Percentiles rank a stretch among this genome's conserved stretches.
These are phyloP conservation scores for Exophiala dermatitidis DNA, from an alignment of 2,329 filamentous ascomycete species.

Conservation along the genomic window DNA sequence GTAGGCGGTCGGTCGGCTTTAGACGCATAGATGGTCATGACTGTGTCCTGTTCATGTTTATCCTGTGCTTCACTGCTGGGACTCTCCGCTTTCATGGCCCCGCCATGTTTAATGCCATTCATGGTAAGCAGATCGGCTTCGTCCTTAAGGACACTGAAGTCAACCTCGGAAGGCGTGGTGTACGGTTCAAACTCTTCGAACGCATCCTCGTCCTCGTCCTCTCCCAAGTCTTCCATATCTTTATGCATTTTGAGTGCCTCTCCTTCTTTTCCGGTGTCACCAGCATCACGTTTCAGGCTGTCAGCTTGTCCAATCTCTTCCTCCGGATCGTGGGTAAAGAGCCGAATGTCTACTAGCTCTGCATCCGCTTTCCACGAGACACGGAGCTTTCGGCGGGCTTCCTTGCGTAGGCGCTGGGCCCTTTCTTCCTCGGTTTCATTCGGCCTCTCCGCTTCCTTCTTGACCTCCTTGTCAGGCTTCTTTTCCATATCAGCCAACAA, in stretches of 20 bases:
- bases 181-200: conserved; percentile 38
- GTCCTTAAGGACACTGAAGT: conserved; percentile 34
- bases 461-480: conserved; percentile 48
- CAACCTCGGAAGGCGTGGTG: conserved; percentile 32
- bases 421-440: conserved; percentile 56
- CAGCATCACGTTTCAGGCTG: conserved; percentile 51
- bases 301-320: conserved; percentile 55
- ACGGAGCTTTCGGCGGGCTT: conserved; percentile 53
- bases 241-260: conserved; percentile 46
- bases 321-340: conserved; percentile 57
- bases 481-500: conserved; percentile 46
- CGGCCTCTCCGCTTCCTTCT: conserved; percentile 46
- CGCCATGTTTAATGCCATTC: conserved; percentile 41
- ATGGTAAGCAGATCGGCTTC: conserved; percentile 27
- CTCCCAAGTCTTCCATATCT: conserved; percentile 48
- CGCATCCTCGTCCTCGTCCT: conserved; percentile 50
- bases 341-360: conserved; percentile 49
- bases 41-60: conserved; percentile 40
- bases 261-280: conserved; percentile 53
- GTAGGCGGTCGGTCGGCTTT: conserved; percentile 41
- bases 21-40: conserved; percentile 44
- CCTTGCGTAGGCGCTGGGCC: conserved; percentile 53
- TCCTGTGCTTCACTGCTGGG: conserved; percentile 40
- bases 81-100: conserved; percentile 35
- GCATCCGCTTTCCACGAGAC: conserved; percentile 56